A percentile compares a stretch with the other conserved stretches of the same genome.
Conservation (phyloP, 2,329 filamentous ascomycete species). For the Diaporthe vaccinii region DNA sequence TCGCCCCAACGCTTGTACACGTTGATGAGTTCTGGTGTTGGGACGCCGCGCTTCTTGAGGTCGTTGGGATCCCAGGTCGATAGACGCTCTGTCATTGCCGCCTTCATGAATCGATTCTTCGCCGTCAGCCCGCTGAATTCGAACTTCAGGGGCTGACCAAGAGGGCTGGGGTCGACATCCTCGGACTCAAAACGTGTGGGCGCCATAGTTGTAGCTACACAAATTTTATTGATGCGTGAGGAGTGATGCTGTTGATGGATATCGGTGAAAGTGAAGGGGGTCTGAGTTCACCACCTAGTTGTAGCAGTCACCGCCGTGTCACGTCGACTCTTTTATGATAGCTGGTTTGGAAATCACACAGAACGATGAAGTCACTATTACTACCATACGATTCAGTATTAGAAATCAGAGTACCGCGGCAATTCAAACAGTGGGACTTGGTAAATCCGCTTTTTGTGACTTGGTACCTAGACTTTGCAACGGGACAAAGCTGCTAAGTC, state of each 20-base stretch:
- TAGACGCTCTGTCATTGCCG: slow-evolving; percentile 75
- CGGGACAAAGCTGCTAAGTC: neutral
- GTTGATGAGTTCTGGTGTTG: slow-evolving; percentile 59
- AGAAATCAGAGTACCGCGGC: slow-evolving; percentile 17
- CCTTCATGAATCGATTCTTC: slow-evolving; percentile 77
- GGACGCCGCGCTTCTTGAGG: slow-evolving; percentile 61
- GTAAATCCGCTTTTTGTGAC: slow-evolving; percentile 21
- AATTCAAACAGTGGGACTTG: slow-evolving; percentile 9
- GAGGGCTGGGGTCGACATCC: slow-evolving; percentile 48
- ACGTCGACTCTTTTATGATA: neutral
- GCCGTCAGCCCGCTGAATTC: slow-evolving; percentile 67
- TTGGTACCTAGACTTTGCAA: neutral
- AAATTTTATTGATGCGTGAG: neutral
- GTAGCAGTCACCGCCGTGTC: neutral
- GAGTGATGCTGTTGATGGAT: too few relatives aligned
- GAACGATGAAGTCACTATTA: slow-evolving; percentile 21
- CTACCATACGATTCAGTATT: slow-evolving; percentile 2
- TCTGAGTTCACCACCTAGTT: neutral
- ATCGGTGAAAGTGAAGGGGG: neutral
- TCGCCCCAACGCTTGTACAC: slow-evolving; percentile 74
- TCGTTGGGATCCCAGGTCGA: slow-evolving; percentile 71
- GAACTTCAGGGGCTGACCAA: slow-evolving; percentile 63
- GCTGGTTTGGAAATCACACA: neutral
- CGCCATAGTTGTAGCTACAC: slow-evolving; percentile 21
- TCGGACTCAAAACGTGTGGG: slow-evolving; percentile 38